Evolutionary conservation across 176 grass and related monocot species (phyloP).

Genomic region (Alloteropsis semialata): DNA sequence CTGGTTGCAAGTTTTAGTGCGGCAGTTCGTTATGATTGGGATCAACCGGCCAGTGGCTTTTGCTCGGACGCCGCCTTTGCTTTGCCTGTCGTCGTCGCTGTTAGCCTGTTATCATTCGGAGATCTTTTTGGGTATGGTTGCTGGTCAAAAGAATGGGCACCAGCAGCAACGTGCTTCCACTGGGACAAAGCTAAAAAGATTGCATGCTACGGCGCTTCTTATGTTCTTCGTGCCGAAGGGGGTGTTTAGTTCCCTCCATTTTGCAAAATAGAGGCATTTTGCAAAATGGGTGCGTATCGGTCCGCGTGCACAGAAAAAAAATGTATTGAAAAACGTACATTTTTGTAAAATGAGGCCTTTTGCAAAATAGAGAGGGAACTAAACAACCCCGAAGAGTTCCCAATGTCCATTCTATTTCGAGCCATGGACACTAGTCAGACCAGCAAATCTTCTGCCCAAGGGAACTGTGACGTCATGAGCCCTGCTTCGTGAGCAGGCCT

Average conservation of each 20-base stretch:
- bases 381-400: no score
- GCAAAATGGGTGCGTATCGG: no score
- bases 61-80: conserved; percentile 13
- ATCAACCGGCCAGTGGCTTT: conserved; percentile 15
- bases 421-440: not conserved
- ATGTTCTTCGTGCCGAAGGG: no score
- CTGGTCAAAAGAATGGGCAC: conserved; percentile 23
- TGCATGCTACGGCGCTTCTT: no score
- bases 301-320: no score
- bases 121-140: not conserved
- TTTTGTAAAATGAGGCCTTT: no score
- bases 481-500: not conserved
- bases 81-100: not conserved
- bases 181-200: not conserved
- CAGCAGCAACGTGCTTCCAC: not conserved
- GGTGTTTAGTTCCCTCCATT: no score
- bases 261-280: no score
- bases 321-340: no score
- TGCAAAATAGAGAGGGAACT: no score
- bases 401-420: no score
- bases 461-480: not conserved
- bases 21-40: conserved; percentile 7
- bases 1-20: not conserved
- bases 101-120: not conserved
- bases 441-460: not conserved